Evolutionary conservation across 441 rosid genomes (phyloP), one percentile per base, ranked within the genome.

Genomic region (Capsella rubella): DNA sequence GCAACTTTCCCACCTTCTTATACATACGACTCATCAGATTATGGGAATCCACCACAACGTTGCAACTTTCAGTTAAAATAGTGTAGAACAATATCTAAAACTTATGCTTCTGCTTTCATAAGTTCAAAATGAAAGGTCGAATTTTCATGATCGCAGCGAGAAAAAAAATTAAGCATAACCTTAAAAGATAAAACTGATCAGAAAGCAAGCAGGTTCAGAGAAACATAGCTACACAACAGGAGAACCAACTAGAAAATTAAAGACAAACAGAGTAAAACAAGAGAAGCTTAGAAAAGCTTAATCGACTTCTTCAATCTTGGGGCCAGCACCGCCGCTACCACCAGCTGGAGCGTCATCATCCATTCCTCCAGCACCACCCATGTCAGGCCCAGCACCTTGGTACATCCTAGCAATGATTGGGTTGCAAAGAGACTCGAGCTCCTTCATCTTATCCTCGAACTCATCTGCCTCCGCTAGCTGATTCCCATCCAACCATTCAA

Each of bases 291-390:
- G 13, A 16, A 29, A 6, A 14, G 25, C 77, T 82, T 81, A 90
- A 58, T 90, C 96, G 0, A 90, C 96, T 79, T 90, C 94, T 57
- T 90, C 92, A 72, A 89, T 89, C 79, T 89, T 86, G 28, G 92
- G 94, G 16, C 96, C 96, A 3, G 94, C 86, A 57, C 87, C 86
- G 18, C 87, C 82, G 69, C 84, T 78, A 27, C 81, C 80, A 5
- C 84, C 49, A 6, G 89, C 63, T 54, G 87, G 83, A 65, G 27
- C 75, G 39, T 73, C 87, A 0, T 79, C 89, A 2, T 76, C 87
- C 89, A 80, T 82, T 10, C 86, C 87, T 15, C 75, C 87, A 0
- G 85, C 86, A 3, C 80, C 86, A 3, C 81, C 87, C 80, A 83
- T 82, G 49, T 77, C 90, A 7, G 64, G 71, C 6, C 83, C 86